Evolutionary conservation across 2,329 filamentous ascomycete species (phyloP).

Genomic region (Trichoderma gracile): DNA sequence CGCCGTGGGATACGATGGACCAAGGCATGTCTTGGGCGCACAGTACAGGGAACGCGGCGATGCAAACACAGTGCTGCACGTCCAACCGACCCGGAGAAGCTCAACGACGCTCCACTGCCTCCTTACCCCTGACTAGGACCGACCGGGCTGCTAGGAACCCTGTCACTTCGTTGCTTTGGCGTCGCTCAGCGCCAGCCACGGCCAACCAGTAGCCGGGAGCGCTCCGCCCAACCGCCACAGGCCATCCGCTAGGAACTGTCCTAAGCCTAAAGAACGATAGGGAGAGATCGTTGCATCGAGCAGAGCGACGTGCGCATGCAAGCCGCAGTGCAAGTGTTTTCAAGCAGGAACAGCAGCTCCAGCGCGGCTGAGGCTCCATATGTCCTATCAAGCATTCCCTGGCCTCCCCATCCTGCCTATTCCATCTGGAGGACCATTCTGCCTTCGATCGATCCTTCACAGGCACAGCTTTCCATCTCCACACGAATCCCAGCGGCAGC

Average conservation of each 20-base stretch:
- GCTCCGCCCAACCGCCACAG: constrained; percentile 28
- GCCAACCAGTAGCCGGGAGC: constrained; percentile 26
- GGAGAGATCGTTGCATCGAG: constrained; percentile 25
- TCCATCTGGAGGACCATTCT: not conserved
- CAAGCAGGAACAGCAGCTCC: not conserved
- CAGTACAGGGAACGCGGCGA: not conserved
- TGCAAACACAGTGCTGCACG: constrained; percentile 22
- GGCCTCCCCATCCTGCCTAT: constrained; percentile 3
- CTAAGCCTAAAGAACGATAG: constrained; percentile 25
- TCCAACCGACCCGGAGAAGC: constrained; percentile 21
- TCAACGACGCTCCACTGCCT: constrained; percentile 14
- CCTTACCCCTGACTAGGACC: constrained; percentile 29
- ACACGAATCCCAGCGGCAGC: constrained; percentile 7
- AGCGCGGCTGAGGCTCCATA: constrained; percentile 11
- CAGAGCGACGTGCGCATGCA: constrained; percentile 15
- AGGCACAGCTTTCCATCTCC: constrained; percentile 18
- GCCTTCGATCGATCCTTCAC: constrained; percentile 21
- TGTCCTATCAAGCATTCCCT: not conserved
- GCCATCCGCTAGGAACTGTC: constrained; percentile 14
- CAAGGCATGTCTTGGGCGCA: not conserved
- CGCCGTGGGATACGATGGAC: not conserved
- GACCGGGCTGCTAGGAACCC: constrained; percentile 27
- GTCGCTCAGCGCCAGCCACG: constrained; percentile 18
- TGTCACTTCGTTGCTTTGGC: constrained; percentile 11
- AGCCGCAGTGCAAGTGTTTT: constrained; percentile 16